Conservation (phyloP, 163 green algal genomes). For the Coccomyxa subellipsoidea region DNA sequence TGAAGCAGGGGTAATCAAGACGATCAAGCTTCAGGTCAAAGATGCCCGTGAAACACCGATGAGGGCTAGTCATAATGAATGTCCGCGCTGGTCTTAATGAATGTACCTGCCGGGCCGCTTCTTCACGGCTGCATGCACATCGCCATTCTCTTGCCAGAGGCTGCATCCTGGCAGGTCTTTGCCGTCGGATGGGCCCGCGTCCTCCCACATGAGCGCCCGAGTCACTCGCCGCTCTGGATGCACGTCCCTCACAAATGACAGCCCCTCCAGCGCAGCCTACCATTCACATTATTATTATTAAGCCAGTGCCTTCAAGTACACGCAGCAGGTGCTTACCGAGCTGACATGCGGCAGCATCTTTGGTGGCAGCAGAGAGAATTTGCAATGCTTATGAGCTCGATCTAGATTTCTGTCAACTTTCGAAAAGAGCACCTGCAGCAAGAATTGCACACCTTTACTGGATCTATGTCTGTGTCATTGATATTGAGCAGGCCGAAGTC, state of each 20-base stretch:
- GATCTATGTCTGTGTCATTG: not conserved
- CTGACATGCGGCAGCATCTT: too few relatives aligned
- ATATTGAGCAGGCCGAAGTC: constrained; percentile 81
- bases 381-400: too few relatives aligned
- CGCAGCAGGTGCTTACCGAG: too few relatives aligned
- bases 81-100: too few relatives aligned
- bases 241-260: constrained; percentile 55
- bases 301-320: not conserved
- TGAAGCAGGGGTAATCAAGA: too few relatives aligned
- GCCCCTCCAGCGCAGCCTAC: constrained; percentile 24
- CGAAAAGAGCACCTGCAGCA: too few relatives aligned
- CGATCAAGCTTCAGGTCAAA: too few relatives aligned
- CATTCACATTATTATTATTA: not conserved
- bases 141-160: not conserved
- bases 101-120: constrained; percentile 36
- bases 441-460: not conserved
- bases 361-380: too few relatives aligned
- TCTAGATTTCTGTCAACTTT: too few relatives aligned
- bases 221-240: constrained; percentile 56
- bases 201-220: constrained; percentile 20
- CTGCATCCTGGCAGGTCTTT: not conserved
- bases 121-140: not conserved
- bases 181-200: not conserved
- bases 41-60: too few relatives aligned
- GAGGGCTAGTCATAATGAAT: too few relatives aligned